phyloP scores from a whole-genome alignment of 176 grass and related monocot species.

The barley (Hordeum vulgare) region MorexV3_pseudomolecules_assembly NC_058519.1:578844845-578845344 shows the following conservation, averaged over 20 bases:
- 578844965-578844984: not conserved
- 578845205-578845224: not conserved
- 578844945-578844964: not conserved
- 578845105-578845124: constrained; percentile 43
- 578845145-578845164: constrained; percentile 55
- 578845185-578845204: not conserved
- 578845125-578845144: constrained; percentile 50
- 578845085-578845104: constrained; percentile 33
- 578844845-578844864: not conserved
- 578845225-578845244: not conserved
- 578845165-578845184: constrained; percentile 25
- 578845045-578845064: not conserved
- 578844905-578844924: not conserved
- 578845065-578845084: not conserved
- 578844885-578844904: constrained; percentile 1
- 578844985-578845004: constrained; percentile 9
- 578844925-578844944: not conserved
- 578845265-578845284: not conserved
- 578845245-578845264: not conserved
- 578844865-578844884: not conserved
- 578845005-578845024: constrained; percentile 20
- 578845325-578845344: not conserved
- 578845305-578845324: not conserved
- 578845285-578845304: not conserved
- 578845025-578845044: not conserved